These are phyloP conservation scores for Colletotrichum lupini DNA, from an alignment of 2,329 filamentous ascomycete genomes.

Conservation along the genomic window DNA sequence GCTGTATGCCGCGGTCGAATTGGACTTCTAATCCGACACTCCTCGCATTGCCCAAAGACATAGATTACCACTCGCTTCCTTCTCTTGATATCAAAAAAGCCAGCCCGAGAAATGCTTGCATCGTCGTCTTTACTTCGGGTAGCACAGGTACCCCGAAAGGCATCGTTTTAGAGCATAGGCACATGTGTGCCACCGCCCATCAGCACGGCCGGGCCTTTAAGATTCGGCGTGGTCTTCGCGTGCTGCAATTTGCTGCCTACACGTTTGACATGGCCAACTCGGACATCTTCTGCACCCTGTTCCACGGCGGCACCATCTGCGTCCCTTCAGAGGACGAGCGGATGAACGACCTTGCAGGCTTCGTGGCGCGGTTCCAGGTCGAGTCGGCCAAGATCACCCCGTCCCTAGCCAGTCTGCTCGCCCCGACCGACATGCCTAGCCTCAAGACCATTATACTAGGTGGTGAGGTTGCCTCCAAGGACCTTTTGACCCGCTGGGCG, in stretches of 20 bases:
- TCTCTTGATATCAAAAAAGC: background rate
- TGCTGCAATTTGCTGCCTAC: conserved; percentile 37
- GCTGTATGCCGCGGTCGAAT: no score
- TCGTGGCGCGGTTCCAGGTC: conserved; percentile 15
- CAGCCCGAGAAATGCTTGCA: background rate
- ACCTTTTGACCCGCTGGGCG: no score
- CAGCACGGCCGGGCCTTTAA: conserved; percentile 8
- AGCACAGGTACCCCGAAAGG: conserved; percentile 30
- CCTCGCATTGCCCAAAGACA: background rate
- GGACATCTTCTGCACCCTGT: conserved; percentile 27
- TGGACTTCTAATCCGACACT: no score
- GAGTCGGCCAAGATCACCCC: conserved; percentile 33
- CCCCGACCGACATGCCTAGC: conserved; percentile 24
- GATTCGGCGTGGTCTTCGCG: conserved; percentile 15
- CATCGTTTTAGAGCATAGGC: conserved; percentile 34
- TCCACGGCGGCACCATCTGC: conserved; percentile 34
- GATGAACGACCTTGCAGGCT: conserved; percentile 24
- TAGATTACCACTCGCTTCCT: background rate
- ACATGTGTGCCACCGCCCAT: conserved; percentile 3
- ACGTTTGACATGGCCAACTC: conserved; percentile 36
- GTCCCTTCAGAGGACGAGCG: conserved; percentile 32
- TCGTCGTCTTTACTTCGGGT: conserved; percentile 35
- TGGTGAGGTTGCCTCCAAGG: background rate
- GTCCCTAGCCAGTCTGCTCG: conserved; percentile 23
- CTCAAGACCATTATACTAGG: background rate